These are phyloP conservation scores for Flaveria trinervia DNA, from an alignment of 129 eudicot genomes.

Conservation along the genomic window DNA sequence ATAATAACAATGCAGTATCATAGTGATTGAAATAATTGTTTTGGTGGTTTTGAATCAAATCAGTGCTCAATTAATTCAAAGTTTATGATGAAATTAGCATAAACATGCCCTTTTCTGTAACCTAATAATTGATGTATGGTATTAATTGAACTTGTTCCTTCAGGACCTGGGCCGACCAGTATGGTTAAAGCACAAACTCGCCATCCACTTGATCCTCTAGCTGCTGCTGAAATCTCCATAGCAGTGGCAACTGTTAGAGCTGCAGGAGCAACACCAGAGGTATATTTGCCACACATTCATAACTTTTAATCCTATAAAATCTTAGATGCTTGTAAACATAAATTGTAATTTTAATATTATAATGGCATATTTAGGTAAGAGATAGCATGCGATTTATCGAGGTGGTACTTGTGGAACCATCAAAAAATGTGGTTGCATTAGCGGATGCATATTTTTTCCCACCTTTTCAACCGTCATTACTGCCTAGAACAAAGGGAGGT, in stretches of 20 bases:
- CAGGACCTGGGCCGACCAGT: conserved; percentile 47
- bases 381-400: conserved; percentile 69
- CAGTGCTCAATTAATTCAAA: neutral
- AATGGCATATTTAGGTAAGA: conserved; percentile 39
- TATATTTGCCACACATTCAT: conserved; percentile 12
- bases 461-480: conserved; percentile 61
- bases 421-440: conserved; percentile 53
- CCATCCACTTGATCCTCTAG: conserved; percentile 64
- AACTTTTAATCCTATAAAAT: neutral
- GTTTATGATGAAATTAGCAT: neutral
- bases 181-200: conserved; percentile 62
- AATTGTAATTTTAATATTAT: neutral
- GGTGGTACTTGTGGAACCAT: conserved; percentile 59
- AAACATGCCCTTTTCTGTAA: neutral
- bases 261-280: conserved; percentile 69
- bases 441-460: conserved; percentile 68
- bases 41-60: conserved; percentile 4
- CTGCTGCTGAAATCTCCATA: conserved; percentile 65
- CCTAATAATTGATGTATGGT: neutral
- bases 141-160: conserved; percentile 24
- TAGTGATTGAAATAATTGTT: neutral
- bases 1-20: conserved; percentile 3
- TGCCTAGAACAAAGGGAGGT: conserved; percentile 65
- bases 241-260: conserved; percentile 69
- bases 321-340: neutral